These are phyloP conservation scores for Pisolithus microcarpus DNA, from an alignment of 768 basidiomycete genomes.

Conservation along the genomic window DNA sequence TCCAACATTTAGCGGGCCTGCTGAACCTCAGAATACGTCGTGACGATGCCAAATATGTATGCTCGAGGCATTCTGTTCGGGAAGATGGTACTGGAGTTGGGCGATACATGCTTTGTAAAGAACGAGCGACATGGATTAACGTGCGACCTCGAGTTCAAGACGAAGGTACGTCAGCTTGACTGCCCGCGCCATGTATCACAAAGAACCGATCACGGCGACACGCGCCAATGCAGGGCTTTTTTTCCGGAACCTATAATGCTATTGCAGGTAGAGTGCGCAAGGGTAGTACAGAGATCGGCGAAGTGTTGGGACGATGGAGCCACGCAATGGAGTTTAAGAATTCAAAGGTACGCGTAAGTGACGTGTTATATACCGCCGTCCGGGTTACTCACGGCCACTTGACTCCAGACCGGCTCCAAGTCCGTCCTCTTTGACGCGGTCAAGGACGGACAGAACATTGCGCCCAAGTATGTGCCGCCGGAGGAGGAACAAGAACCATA, in stretches of 20 bases:
- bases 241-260: conserved; percentile 93
- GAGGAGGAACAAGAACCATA: conserved; percentile 84
- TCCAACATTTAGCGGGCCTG: background rate
- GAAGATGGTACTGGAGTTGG: conserved; percentile 94
- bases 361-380: background rate
- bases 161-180: conserved; percentile 54
- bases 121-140: conserved; percentile 68
- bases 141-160: conserved; percentile 95
- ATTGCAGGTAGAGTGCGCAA: conserved; percentile 74
- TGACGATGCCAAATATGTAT: conserved; percentile 99
- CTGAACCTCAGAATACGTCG: conserved; percentile 57
- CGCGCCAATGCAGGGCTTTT: conserved; percentile 67
- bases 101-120: conserved; percentile 79
- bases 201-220: background rate
- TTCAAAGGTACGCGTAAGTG: conserved; percentile 41
- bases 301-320: conserved; percentile 88
- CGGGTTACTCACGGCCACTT: background rate
- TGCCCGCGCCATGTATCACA: too few relatives aligned
- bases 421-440: conserved; percentile 79
- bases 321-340: conserved; percentile 81
- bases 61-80: conserved; percentile 82
- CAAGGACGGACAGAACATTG: conserved; percentile 65
- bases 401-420: conserved; percentile 52
- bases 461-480: conserved; percentile 77
- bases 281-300: conserved; percentile 62